These are phyloP conservation scores for Melaleuca alternifolia DNA, from an alignment of 345 rosid genomes.

Conservation along the genomic window DNA sequence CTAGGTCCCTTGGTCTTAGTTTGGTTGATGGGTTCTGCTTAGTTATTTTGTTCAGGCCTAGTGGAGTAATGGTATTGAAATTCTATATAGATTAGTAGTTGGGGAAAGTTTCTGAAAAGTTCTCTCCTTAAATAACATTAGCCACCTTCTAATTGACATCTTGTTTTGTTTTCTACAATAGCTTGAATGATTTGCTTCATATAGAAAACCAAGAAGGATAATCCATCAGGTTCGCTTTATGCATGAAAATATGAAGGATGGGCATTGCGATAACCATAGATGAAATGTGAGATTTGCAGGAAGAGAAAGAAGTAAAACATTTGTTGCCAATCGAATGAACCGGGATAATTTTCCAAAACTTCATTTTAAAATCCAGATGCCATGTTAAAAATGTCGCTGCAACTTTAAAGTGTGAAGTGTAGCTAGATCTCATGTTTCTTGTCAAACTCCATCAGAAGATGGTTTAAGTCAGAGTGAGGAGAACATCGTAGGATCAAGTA, in stretches of 20 bases:
- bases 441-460: neutral
- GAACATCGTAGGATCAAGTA: neutral
- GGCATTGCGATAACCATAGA: neutral
- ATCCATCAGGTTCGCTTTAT: neutral
- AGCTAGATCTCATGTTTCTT: neutral
- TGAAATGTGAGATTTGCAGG: neutral
- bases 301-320: neutral
- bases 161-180: neutral
- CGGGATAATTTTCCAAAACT: neutral
- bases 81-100: neutral
- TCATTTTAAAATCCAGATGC: neutral
- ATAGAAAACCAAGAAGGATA: neutral
- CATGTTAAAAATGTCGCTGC: neutral
- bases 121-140: neutral
- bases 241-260: neutral
- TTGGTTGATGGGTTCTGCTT: neutral
- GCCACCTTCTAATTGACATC: neutral
- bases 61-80: neutral
- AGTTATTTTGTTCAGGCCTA: neutral
- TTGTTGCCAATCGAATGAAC: neutral
- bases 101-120: neutral
- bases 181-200: neutral
- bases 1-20: neutral
- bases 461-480: neutral
- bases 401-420: neutral